phyloP scores from a whole-genome alignment of 2,329 filamentous ascomycete genomes.

The Phoma sp. region DNA sequence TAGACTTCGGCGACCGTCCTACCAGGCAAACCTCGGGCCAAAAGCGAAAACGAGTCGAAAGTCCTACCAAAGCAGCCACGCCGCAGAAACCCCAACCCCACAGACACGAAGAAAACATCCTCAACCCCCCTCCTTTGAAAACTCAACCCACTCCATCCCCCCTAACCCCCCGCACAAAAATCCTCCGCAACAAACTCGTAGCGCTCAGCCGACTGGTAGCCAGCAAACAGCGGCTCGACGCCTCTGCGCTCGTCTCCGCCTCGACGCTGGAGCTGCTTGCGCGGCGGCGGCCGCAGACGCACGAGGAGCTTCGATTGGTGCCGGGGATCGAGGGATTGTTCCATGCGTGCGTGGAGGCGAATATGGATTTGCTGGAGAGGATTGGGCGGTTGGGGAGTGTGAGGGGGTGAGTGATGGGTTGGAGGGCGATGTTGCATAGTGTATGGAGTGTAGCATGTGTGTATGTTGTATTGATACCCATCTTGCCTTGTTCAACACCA shows the following conservation, averaged over 20 bases:
- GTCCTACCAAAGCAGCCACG: slow-evolving; percentile 10
- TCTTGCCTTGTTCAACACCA: too few relatives aligned
- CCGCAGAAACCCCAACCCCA: background rate
- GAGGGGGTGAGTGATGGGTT: background rate
- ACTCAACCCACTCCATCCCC: background rate
- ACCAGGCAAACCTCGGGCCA: slow-evolving; percentile 16
- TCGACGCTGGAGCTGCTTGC: slow-evolving; percentile 33
- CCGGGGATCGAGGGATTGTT: slow-evolving; percentile 32
- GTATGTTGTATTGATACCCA: too few relatives aligned
- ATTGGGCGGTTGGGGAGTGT: slow-evolving; percentile 29
- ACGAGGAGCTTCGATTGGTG: slow-evolving; percentile 32
- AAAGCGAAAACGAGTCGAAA: slow-evolving; percentile 38
- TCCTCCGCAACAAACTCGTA: slow-evolving; percentile 37
- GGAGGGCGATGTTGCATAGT: too few relatives aligned
- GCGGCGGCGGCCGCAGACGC: slow-evolving; percentile 23
- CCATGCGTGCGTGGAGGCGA: slow-evolving; percentile 26
- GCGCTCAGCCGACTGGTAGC: slow-evolving; percentile 39
- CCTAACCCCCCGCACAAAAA: background rate
- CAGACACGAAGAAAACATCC: too few relatives aligned
- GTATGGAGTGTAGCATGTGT: too few relatives aligned
- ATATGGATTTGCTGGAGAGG: slow-evolving; percentile 34
- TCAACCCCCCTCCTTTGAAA: too few relatives aligned
- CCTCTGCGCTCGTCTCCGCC: slow-evolving; percentile 26
- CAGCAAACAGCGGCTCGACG: slow-evolving; percentile 13
- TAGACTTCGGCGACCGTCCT: slow-evolving; percentile 24